These are phyloP conservation scores for Penicillium sp. DNA, from an alignment of 2,329 filamentous ascomycete genomes.

Conservation along the genomic window DNA sequence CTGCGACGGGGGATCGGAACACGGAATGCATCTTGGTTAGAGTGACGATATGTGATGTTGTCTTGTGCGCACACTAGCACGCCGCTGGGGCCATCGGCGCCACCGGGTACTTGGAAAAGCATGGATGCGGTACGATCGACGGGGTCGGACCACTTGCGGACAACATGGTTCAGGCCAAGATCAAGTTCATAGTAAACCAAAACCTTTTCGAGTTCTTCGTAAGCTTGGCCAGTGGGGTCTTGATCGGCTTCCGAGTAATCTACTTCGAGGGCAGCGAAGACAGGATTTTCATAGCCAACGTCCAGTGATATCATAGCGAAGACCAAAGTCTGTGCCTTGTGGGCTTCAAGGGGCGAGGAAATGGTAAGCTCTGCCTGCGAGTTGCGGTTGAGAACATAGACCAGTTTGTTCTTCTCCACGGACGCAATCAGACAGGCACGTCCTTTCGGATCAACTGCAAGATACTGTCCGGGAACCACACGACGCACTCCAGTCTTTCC, in stretches of 20 bases:
- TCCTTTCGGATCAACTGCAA: conserved; percentile 93
- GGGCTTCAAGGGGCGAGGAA: conserved; percentile 93
- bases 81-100: conserved; percentile 89
- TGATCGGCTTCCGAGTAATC: conserved; percentile 91
- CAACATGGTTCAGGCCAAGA: conserved; percentile 93
- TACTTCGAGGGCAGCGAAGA: conserved; percentile 92
- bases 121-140: conserved; percentile 88
- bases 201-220: conserved; percentile 80
- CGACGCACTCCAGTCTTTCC: conserved; percentile 94
- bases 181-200: conserved; percentile 98
- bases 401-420: conserved; percentile 98
- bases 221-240: conserved; percentile 82
- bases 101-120: conserved; percentile 93
- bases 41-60: conserved; percentile 95
- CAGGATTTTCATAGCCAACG: conserved; percentile 94
- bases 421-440: conserved; percentile 92
- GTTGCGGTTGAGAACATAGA: conserved; percentile 96
- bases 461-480: conserved; percentile 92
- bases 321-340: conserved; percentile 88
- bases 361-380: conserved; percentile 93
- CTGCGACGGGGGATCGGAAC: conserved; percentile 85
- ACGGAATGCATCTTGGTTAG: conserved; percentile 85
- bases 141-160: conserved; percentile 92
- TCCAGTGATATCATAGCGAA: conserved; percentile 86
- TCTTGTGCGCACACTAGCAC: conserved; percentile 94